Conservation (phyloP, 139 green algal species). For the Chlamydomonas urium region DNA sequence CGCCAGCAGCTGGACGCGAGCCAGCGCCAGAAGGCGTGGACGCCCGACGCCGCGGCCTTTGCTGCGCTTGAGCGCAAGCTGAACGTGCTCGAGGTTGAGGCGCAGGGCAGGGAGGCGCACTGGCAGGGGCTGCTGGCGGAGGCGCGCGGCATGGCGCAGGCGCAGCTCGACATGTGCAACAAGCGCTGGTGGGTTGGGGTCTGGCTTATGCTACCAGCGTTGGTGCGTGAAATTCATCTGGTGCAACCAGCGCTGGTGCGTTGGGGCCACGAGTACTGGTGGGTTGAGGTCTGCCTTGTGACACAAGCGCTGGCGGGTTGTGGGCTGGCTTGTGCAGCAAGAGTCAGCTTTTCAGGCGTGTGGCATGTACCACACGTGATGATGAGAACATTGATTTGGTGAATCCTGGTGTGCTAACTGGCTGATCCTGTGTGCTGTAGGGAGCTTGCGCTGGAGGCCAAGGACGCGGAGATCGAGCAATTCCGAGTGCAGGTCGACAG, state of each 20-base stretch:
- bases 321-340: too few relatives aligned
- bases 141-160: conserved; percentile 18
- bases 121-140: conserved; percentile 38
- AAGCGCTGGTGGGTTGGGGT: conserved; percentile 2
- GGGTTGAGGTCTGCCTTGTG: too few relatives aligned
- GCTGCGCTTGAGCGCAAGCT: conserved; percentile 35
- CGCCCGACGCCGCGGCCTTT: conserved; percentile 34
- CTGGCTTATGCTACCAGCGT: too few relatives aligned
- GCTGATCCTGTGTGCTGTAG: neutral
- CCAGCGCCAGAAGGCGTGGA: conserved; percentile 18
- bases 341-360: too few relatives aligned
- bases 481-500: conserved; percentile 36
- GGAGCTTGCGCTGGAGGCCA: conserved; percentile 21
- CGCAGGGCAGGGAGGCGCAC: conserved; percentile 23
- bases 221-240: too few relatives aligned
- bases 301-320: too few relatives aligned
- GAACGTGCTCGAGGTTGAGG: conserved; percentile 31
- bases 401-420: too few relatives aligned
- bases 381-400: too few relatives aligned
- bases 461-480: conserved; percentile 33
- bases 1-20: conserved; percentile 30
- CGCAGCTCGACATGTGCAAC: conserved; percentile 20
- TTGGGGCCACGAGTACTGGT: neutral
- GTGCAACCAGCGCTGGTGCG: too few relatives aligned
- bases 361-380: too few relatives aligned